These are phyloP conservation scores for Colletotrichum higginsianum DNA, from an alignment of 2,329 filamentous ascomycete genomes.

Conservation along the genomic window DNA sequence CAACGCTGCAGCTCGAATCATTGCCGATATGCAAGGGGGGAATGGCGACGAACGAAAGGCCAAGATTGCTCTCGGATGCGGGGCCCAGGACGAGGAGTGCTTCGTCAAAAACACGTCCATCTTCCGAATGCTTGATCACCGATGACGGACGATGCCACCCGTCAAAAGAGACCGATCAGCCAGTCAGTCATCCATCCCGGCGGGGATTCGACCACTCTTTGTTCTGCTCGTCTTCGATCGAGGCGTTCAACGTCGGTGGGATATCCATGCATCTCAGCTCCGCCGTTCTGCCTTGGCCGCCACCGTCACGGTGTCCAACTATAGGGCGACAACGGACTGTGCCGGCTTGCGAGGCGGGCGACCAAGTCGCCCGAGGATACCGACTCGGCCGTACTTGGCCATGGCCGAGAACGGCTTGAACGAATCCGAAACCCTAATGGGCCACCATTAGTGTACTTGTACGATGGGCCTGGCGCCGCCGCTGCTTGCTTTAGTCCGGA, in stretches of 20 bases:
- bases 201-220: neutral
- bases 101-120: slow-evolving; percentile 54
- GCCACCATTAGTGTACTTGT: neutral
- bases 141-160: slow-evolving; percentile 19
- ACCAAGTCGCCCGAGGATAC: neutral
- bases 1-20: slow-evolving; percentile 54
- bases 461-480: neutral
- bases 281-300: too few relatives aligned
- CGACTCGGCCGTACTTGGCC: neutral
- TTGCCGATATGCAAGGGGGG: slow-evolving; percentile 57
- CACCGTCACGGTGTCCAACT: neutral
- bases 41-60: slow-evolving; percentile 48
- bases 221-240: neutral
- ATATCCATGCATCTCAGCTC: neutral
- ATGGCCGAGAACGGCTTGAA: neutral
- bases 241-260: neutral
- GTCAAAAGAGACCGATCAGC: neutral
- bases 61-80: slow-evolving; percentile 51
- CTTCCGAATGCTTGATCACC: slow-evolving; percentile 52
- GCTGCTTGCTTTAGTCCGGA: neutral
- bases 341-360: too few relatives aligned
- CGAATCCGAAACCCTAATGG: neutral
- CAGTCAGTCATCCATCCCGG: neutral
- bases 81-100: slow-evolving; percentile 47
- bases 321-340: neutral